Evolutionary conservation across 495 filamentous ascomycete species (phyloP).

Genomic region (Penicillium bialowiezense): DNA sequence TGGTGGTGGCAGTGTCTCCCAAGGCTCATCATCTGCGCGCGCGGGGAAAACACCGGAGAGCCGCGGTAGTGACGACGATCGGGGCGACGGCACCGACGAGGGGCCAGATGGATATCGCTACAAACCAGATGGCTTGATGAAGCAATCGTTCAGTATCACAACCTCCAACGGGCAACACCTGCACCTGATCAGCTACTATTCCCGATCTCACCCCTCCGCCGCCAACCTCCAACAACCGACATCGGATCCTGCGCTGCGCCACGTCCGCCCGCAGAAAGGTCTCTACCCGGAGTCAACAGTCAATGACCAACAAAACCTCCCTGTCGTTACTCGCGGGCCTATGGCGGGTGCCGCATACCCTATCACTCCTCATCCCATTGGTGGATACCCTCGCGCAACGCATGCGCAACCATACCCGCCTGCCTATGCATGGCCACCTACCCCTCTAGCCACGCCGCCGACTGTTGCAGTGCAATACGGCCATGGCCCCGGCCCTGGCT

Average conservation of each 20-base stretch:
- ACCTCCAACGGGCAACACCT: slow-evolving; percentile 86
- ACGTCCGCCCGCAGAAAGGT: slow-evolving; percentile 82
- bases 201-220: slow-evolving; percentile 66
- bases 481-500: slow-evolving; percentile 15
- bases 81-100: slow-evolving; percentile 67
- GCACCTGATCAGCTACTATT: slow-evolving; percentile 94
- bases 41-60: slow-evolving; percentile 80
- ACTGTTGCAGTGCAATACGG: slow-evolving; percentile 37
- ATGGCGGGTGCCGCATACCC: slow-evolving; percentile 56
- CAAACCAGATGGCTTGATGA: slow-evolving; percentile 96
- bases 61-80: slow-evolving; percentile 75
- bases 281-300: slow-evolving; percentile 98
- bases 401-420: slow-evolving; percentile 44
- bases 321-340: slow-evolving; percentile 60
- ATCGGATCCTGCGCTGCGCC: slow-evolving; percentile 72
- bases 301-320: slow-evolving; percentile 71
- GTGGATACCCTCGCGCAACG: slow-evolving; percentile 47
- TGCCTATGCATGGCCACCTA: slow-evolving; percentile 65
- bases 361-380: slow-evolving; percentile 50
- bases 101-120: slow-evolving; percentile 96
- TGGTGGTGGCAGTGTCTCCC: slow-evolving; percentile 58
- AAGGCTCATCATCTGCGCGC: slow-evolving; percentile 49
- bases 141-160: slow-evolving; percentile 99
- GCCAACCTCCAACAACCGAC: slow-evolving; percentile 73
- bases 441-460: slow-evolving; percentile 49